These are phyloP conservation scores for Yarrowia deformans DNA, from an alignment of 805 yeast genomes.

Conservation along the genomic window DNA sequence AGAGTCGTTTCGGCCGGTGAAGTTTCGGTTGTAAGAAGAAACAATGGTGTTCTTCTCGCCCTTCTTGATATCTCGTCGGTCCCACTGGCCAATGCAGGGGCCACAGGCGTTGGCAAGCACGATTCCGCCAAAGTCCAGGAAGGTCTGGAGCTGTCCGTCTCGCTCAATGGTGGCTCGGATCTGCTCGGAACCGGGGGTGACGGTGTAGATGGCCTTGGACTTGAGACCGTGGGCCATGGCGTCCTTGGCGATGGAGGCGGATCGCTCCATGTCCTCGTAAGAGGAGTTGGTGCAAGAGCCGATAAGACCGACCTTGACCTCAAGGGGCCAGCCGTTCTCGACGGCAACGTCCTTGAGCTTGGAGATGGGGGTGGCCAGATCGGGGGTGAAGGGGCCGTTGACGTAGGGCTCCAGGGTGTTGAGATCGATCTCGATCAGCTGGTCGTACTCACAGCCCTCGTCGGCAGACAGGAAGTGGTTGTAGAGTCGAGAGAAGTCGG, in stretches of 20 bases:
- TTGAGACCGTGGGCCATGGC: constrained; percentile 91
- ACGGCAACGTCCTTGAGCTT: constrained; percentile 82
- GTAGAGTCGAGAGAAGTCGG: constrained; percentile 78
- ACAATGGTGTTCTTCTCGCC: constrained; percentile 96
- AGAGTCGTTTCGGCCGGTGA: constrained; percentile 97
- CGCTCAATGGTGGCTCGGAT: constrained; percentile 97
- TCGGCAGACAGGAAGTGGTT: constrained; percentile 75
- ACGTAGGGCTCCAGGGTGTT: constrained; percentile 91
- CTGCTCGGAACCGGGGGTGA: constrained; percentile 98
- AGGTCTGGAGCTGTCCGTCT: constrained; percentile 89
- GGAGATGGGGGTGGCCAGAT: constrained; percentile 93
- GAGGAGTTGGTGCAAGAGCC: constrained; percentile 99
- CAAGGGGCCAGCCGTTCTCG: constrained; percentile 90
- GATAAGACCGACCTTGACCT: constrained; percentile 91
- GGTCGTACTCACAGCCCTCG: constrained; percentile 91
- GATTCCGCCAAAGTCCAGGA: constrained; percentile 89
- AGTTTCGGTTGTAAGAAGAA: constrained; percentile 97
- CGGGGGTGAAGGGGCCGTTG: constrained; percentile 99
- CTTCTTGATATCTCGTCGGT: constrained; percentile 88
- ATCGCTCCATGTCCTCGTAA: constrained; percentile 97
- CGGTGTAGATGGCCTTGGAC: constrained; percentile 89
- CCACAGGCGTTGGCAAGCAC: constrained; percentile 99
- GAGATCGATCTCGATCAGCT: constrained; percentile 88
- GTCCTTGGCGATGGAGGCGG: constrained; percentile 89
- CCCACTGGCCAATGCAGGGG: constrained; percentile 99